These are phyloP conservation scores for Tilletia horrida DNA, from an alignment of 1,284 basidiomycete genomes.

Conservation along the genomic window DNA sequence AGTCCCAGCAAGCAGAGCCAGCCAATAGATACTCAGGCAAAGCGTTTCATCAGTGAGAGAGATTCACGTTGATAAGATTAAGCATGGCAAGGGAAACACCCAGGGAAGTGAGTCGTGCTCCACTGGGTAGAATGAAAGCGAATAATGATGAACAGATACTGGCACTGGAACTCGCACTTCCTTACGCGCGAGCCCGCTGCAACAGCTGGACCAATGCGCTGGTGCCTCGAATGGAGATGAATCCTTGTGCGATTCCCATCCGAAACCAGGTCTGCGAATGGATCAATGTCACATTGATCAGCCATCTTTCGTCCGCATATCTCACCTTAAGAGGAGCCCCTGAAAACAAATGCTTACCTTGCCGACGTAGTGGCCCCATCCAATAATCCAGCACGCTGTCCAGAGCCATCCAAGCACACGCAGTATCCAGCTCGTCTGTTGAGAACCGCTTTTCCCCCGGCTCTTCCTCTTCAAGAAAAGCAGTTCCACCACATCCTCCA, in stretches of 20 bases:
- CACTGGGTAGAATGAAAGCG: neutral
- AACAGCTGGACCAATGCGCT: neutral
- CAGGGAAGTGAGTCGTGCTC: no score
- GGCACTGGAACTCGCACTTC: neutral
- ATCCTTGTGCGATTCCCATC: constrained; percentile 10
- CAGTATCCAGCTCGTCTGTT: neutral
- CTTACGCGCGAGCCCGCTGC: neutral
- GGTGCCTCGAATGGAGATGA: neutral
- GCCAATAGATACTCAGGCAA: neutral
- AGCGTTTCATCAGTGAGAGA: neutral
- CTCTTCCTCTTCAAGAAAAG: neutral
- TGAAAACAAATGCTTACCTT: constrained; percentile 7
- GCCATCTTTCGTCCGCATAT: neutral
- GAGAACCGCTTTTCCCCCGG: neutral
- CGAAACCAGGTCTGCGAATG: constrained; percentile 9
- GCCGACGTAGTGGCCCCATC: constrained; percentile 14
- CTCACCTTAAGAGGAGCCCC: no score
- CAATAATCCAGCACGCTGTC: constrained; percentile 6
- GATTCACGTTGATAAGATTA: neutral
- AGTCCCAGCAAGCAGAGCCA: neutral
- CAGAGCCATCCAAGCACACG: neutral
- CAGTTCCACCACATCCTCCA: constrained; percentile 1
- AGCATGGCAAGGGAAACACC: no score
- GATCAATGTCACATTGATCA: neutral
- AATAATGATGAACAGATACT: neutral